These are phyloP conservation scores for Phaeosphaeria sp. DNA, from an alignment of 2,329 filamentous ascomycete genomes.

Conservation along the genomic window DNA sequence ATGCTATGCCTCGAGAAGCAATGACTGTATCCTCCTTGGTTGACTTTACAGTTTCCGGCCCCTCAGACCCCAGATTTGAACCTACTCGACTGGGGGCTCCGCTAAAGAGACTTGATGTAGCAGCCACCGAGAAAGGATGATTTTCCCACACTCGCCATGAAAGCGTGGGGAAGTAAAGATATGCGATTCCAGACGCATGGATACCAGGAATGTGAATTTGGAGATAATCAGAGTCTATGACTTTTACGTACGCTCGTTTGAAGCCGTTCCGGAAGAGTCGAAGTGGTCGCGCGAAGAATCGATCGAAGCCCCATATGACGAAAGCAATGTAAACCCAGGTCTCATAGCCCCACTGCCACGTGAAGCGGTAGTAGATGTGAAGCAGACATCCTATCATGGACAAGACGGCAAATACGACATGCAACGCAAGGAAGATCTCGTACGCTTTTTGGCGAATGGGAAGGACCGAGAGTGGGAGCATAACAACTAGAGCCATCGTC, in stretches of 20 bases:
- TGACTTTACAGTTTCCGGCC: slow-evolving; percentile 10
- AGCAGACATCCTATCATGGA: slow-evolving; percentile 44
- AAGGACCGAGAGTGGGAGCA: slow-evolving; percentile 34
- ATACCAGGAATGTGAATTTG: slow-evolving; percentile 53
- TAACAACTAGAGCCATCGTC: slow-evolving; percentile 29
- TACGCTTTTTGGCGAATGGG: slow-evolving; percentile 39
- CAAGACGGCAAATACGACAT: slow-evolving; percentile 42
- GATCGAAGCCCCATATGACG: slow-evolving; percentile 57
- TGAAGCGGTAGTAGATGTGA: slow-evolving; percentile 42
- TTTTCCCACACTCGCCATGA: slow-evolving; percentile 57
- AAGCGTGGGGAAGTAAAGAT: slow-evolving; percentile 59
- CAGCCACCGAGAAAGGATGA: slow-evolving; percentile 59
- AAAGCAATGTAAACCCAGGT: slow-evolving; percentile 55
- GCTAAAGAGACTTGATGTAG: slow-evolving; percentile 17
- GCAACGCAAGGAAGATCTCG: slow-evolving; percentile 46
- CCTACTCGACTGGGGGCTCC: not conserved
- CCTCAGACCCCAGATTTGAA: slow-evolving; percentile 2
- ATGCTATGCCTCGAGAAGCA: not conserved
- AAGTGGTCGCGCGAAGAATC: slow-evolving; percentile 47
- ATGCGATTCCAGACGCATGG: slow-evolving; percentile 40
- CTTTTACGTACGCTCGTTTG: slow-evolving; percentile 46
- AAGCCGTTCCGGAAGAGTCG: slow-evolving; percentile 52
- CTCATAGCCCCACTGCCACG: slow-evolving; percentile 51
- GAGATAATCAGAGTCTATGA: slow-evolving; percentile 33
- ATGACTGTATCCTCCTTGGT: not conserved